Conservation (phyloP, 2,329 filamentous ascomycete genomes). For the Colletotrichum somersetense region DNA sequence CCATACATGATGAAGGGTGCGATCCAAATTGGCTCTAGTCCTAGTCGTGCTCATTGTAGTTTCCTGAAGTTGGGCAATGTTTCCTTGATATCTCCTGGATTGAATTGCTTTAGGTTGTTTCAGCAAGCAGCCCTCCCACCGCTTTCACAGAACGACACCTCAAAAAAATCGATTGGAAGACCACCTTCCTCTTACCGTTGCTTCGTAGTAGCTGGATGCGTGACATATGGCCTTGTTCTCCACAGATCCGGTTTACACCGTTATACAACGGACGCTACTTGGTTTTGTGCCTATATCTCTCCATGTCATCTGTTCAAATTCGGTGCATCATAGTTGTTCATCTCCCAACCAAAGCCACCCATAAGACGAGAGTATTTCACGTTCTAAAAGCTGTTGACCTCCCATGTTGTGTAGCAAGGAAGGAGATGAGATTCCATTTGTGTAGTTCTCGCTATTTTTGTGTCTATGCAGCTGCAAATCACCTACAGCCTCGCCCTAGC, state of each 20-base stretch:
- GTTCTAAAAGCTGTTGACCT: neutral
- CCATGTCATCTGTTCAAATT: neutral
- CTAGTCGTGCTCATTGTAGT: neutral
- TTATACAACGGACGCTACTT: neutral
- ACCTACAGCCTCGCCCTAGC: slow-evolving; percentile 62
- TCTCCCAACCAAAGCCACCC: too few relatives aligned
- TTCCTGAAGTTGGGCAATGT: neutral
- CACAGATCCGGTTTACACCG: neutral
- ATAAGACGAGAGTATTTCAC: too few relatives aligned
- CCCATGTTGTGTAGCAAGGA: neutral
- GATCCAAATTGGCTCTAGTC: neutral
- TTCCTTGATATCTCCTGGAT: neutral
- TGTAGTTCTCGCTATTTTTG: neutral
- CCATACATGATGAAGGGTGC: neutral
- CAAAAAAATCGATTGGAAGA: neutral
- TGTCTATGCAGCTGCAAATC: neutral
- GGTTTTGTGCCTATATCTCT: neutral
- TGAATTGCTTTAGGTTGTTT: too few relatives aligned
- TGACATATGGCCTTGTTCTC: neutral
- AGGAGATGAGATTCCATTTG: neutral
- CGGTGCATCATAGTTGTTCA: too few relatives aligned
- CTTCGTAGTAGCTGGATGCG: neutral
- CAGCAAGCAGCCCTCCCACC: neutral
- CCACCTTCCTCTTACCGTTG: neutral
- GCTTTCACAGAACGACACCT: neutral